Conservation (phyloP, 1,284 basidiomycete species). For the Sporisorium reilianum region DNA sequence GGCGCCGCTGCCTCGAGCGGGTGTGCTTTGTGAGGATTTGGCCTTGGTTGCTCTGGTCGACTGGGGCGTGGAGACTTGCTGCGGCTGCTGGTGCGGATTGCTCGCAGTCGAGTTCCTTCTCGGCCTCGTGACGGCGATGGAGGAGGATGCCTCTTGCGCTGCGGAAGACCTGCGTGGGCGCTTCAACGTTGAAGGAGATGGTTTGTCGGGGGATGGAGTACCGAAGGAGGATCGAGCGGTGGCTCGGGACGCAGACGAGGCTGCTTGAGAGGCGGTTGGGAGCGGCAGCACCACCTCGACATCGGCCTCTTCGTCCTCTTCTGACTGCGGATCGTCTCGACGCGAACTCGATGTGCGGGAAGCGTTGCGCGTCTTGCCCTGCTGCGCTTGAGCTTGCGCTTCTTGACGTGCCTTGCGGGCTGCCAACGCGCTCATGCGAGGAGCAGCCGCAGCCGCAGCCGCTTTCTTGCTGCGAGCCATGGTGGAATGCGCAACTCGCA, state of each 20-base stretch:
- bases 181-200: constrained; percentile 8
- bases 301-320: constrained; percentile 1
- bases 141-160: constrained; percentile 3
- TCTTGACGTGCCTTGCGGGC: constrained; percentile 37
- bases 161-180: constrained; percentile 20
- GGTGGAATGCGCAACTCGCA: background rate
- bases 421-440: constrained; percentile 40
- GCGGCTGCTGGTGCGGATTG: background rate
- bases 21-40: constrained; percentile 6
- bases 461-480: constrained; percentile 27
- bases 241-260: background rate
- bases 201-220: constrained; percentile 4
- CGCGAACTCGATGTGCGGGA: constrained; percentile 6
- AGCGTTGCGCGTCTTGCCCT: background rate
- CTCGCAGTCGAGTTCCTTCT: constrained; percentile 18
- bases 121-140: constrained; percentile 22
- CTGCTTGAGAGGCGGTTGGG: constrained; percentile 16
- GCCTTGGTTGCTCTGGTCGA: background rate
- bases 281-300: constrained; percentile 19
- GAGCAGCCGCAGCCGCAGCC: background rate
- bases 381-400: constrained; percentile 6
- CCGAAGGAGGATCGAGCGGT: constrained; percentile 6
- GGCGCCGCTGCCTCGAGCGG: constrained; percentile 1
- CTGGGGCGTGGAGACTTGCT: constrained; percentile 4
- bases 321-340: background rate